Conservation (phyloP, 331 rosid genomes). For the Acacia concinna region DNA sequence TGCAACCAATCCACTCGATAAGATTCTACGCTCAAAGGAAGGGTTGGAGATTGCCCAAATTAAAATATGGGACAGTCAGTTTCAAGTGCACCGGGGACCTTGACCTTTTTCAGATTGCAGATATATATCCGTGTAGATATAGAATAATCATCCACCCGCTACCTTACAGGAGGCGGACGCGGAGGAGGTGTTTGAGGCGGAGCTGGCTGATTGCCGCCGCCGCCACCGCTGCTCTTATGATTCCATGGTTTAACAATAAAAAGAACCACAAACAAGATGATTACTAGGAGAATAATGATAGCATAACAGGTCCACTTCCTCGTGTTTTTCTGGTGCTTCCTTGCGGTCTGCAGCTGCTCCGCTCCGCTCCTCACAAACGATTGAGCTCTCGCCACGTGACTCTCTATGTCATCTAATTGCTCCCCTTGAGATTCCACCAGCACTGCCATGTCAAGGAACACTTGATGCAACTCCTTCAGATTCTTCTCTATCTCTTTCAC, state of each 20-base stretch:
- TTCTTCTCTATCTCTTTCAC: conserved; percentile 89
- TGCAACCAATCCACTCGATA: conserved; percentile 14
- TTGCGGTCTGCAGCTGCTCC: conserved; percentile 57
- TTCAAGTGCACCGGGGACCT: conserved; percentile 19
- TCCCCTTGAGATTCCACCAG: conserved; percentile 90
- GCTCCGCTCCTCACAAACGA: conserved; percentile 72
- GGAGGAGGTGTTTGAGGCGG: conserved; percentile 30
- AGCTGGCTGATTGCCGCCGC: conserved; percentile 24
- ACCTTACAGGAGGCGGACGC: conserved; percentile 28
- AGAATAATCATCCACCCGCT: conserved; percentile 16
- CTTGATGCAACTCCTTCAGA: conserved; percentile 88
- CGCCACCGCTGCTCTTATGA: conserved; percentile 22
- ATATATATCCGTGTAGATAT: not conserved
- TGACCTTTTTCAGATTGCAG: conserved; percentile 8
- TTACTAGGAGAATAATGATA: conserved; percentile 57
- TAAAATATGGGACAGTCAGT: conserved; percentile 18
- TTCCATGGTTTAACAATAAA: conserved; percentile 45
- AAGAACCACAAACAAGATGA: conserved; percentile 63
- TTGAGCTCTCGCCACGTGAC: conserved; percentile 74
- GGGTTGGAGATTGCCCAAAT: conserved; percentile 28
- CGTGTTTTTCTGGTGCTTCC: conserved; percentile 73
- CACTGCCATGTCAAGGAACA: conserved; percentile 96
- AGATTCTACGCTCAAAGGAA: not conserved
- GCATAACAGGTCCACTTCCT: conserved; percentile 79
- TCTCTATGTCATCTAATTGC: conserved; percentile 85